Conservation (phyloP, 352 stramenopile genomes). For the Phytophthora pisi region DNA sequence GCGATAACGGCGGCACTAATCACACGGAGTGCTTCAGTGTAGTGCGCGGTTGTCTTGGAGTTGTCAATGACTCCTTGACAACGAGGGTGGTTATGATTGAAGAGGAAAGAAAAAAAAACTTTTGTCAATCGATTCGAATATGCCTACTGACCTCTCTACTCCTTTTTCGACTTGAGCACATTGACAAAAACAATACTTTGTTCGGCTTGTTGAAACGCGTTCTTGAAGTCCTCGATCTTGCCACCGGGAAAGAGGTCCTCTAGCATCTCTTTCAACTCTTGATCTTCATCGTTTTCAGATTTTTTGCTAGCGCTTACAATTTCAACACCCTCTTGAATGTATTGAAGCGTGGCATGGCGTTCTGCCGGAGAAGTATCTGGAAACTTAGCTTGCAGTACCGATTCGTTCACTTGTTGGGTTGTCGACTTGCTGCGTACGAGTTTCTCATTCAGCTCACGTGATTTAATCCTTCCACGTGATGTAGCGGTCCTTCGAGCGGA, state of each 20-base stretch:
- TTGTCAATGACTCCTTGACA: conserved; percentile 28
- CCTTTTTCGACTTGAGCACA: no score
- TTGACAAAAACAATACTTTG: no score
- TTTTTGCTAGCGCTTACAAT: conserved; percentile 5
- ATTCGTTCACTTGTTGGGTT: no score
- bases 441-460: conserved; percentile 5
- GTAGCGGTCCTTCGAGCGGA: conserved; percentile 4
- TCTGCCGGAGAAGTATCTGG: neutral
- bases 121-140: neutral
- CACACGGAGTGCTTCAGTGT: conserved; percentile 39
- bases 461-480: conserved; percentile 24
- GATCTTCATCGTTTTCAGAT: neutral
- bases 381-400: no score
- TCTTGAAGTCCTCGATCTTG: no score
- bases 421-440: no score
- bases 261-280: no score
- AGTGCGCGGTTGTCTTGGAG: conserved; percentile 37
- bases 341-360: conserved; percentile 14
- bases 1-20: conserved; percentile 41
- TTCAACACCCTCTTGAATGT: conserved; percentile 18
- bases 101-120: no score
- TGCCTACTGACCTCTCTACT: neutral
- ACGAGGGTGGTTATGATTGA: conserved; percentile 14
- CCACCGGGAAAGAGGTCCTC: no score
- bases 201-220: no score